Conservation (phyloP, 2,329 filamentous ascomycete genomes). For the Alternaria triticina region DNA sequence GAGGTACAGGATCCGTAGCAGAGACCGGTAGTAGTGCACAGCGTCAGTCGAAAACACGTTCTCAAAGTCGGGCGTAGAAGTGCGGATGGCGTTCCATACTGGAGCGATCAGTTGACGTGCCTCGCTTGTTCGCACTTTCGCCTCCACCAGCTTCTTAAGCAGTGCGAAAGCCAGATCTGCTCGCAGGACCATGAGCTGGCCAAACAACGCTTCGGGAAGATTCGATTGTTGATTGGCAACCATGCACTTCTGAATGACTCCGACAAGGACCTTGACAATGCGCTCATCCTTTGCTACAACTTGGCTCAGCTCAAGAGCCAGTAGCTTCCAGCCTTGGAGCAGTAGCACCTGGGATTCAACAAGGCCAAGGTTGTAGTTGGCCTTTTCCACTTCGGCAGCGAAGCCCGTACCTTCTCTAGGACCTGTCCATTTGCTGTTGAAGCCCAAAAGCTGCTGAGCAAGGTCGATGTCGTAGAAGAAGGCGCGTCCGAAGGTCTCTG, state of each 20-base stretch:
- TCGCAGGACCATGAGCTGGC: conserved; percentile 75
- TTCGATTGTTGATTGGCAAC: conserved; percentile 75
- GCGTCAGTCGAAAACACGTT: conserved; percentile 62
- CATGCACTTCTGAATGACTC: conserved; percentile 79
- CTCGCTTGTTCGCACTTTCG: conserved; percentile 57
- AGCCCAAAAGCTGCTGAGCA: conserved; percentile 76
- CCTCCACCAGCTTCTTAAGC: conserved; percentile 76
- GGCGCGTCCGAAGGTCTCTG: conserved; percentile 70
- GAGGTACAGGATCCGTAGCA: conserved; percentile 86
- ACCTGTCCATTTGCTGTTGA: conserved; percentile 76
- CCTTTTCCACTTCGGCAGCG: conserved; percentile 79
- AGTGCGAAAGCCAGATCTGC: conserved; percentile 83
- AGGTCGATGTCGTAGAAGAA: conserved; percentile 86
- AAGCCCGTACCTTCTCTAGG: conserved; percentile 70
- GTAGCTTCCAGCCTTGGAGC: conserved; percentile 86
- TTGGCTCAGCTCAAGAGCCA: conserved; percentile 84
- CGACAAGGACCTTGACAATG: conserved; percentile 72
- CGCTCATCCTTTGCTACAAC: conserved; percentile 59
- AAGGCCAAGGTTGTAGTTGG: conserved; percentile 88
- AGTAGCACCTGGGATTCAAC: conserved; percentile 90
- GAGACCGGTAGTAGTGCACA: conserved; percentile 77
- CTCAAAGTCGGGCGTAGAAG: conserved; percentile 64
- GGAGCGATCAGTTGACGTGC: conserved; percentile 62
- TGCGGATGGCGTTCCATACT: conserved; percentile 67
- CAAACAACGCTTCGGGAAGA: conserved; percentile 81